Conservation (phyloP, 257 asterid genomes). For the Solanum sejunctum region DNA sequence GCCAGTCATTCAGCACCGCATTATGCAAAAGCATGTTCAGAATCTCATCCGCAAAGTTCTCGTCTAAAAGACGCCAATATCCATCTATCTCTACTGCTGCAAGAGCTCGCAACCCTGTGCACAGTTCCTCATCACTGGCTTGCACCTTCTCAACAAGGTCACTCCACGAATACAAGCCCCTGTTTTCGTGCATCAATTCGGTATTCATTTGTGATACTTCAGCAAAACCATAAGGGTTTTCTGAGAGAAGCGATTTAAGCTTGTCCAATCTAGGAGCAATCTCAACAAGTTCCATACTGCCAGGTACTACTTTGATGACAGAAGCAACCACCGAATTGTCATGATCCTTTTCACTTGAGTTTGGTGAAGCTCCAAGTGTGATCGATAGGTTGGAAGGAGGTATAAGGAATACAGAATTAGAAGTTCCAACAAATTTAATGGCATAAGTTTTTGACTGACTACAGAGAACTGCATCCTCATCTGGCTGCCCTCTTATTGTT, state of each 20-base stretch:
- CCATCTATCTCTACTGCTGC: constrained; percentile 72
- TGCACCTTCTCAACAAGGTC: constrained; percentile 65
- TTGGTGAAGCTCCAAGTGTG: constrained; percentile 10
- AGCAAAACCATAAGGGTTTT: constrained; percentile 45
- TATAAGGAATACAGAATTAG: constrained; percentile 77
- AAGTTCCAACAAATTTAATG: constrained; percentile 82
- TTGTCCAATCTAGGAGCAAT: constrained; percentile 78
- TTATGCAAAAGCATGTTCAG: constrained; percentile 66
- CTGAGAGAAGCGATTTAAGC: constrained; percentile 65
- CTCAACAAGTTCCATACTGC: constrained; percentile 83
- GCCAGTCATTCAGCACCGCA: constrained; percentile 57
- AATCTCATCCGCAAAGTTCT: constrained; percentile 38
- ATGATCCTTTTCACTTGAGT: constrained; percentile 15
- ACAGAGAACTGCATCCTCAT: constrained; percentile 93
- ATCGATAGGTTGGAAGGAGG: constrained; percentile 39
- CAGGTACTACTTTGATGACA: constrained; percentile 62
- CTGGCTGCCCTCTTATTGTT: constrained; percentile 79
- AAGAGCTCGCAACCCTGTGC: constrained; percentile 44
- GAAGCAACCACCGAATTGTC: constrained; percentile 35
- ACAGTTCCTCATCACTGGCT: constrained; percentile 75
- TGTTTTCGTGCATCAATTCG: constrained; percentile 17
- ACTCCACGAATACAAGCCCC: constrained; percentile 59
- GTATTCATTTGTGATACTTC: constrained; percentile 54
- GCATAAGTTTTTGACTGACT: constrained; percentile 74
- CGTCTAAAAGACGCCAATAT: constrained; percentile 75